Evolutionary conservation across 208 protist species (phyloP), one percentile per base, ranked within the genome.

Genomic region (Zelonia costaricensis): DNA sequence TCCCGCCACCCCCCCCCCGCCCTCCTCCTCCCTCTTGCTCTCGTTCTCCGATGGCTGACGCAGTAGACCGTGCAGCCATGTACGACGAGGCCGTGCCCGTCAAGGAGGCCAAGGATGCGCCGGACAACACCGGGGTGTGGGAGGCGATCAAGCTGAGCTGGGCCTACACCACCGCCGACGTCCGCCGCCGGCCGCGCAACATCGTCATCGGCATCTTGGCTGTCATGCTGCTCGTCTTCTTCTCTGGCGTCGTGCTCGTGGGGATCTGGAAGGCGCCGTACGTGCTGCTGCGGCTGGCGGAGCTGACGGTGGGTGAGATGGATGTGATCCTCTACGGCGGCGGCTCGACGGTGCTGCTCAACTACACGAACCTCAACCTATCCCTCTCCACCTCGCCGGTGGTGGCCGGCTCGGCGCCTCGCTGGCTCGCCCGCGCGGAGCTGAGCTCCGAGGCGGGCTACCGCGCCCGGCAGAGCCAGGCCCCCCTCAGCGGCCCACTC

Each of bases 201-300:
- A 76, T 57, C 52, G 20, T 71, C 52, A 88, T 91, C 53, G 88
- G 88, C 35, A 40, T 82, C 27, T 9, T 90, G 12, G 71, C 88
- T 6, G 76, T 83, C 7, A 30, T 91, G 28, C 23, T 88, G 22
- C 68, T 94, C 39, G 79, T 92, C 33, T 81, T 91, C 53, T 91
- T 94, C 56, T 64, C 80, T 16, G 77, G 74, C 7, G 20, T 77
- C 6, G 47, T 91, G n/a, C 31, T 94, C 35, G 33, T 73, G 2
- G 70, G 60, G 1, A 77, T 92, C 9, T 57, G 44, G 52, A 94
- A 94, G 63, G 70, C 74, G 3, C 82, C 88, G n/a, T 86, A 86
- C 56, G 44, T 94, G 0, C 43, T 92, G 13, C 62, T 94, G 36
- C 79, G 80, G n/a, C 74, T 94, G 18, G 73, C 76, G 7, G 84